Evolutionary conservation across 1,284 basidiomycete genomes (phyloP).

Genomic region (Apiotrichum siamense): DNA sequence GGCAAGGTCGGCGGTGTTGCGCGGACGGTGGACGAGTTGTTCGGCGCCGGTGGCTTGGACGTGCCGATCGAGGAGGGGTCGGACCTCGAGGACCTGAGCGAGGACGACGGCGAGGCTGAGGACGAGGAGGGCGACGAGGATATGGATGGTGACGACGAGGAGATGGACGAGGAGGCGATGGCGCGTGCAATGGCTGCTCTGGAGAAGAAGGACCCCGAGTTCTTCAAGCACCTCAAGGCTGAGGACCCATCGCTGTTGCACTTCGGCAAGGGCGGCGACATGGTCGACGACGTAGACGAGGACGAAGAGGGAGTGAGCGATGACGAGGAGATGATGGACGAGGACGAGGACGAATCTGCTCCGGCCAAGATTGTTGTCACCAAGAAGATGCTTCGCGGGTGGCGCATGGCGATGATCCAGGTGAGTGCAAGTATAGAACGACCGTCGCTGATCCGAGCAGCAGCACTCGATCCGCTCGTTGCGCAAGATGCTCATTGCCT

Average conservation of each 20-base stretch:
- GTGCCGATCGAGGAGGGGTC: slow-evolving; percentile 26
- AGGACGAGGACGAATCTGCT: slow-evolving; percentile 49
- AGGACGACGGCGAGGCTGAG: slow-evolving; percentile 47
- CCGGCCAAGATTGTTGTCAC: slow-evolving; percentile 56
- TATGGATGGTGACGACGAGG: slow-evolving; percentile 52
- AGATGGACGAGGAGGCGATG: slow-evolving; percentile 59
- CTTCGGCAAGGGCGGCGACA: slow-evolving; percentile 53
- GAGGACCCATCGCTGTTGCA: slow-evolving; percentile 85
- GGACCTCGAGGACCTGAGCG: slow-evolving; percentile 59
- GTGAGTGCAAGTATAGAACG: slow-evolving; percentile 46
- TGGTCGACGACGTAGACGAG: slow-evolving; percentile 41
- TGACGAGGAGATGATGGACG: slow-evolving; percentile 46
- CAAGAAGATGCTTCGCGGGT: slow-evolving; percentile 64
- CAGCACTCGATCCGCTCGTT: slow-evolving; percentile 80
- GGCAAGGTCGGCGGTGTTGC: slow-evolving; percentile 38
- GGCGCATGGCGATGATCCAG: slow-evolving; percentile 88
- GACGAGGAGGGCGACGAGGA: slow-evolving; percentile 35
- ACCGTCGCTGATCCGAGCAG: slow-evolving; percentile 46
- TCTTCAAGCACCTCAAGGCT: slow-evolving; percentile 95
- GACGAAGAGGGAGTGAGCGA: slow-evolving; percentile 46
- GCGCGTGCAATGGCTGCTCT: slow-evolving; percentile 74
- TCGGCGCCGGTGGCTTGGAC: slow-evolving; percentile 53
- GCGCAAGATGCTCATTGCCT: slow-evolving; percentile 77
- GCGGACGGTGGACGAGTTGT: slow-evolving; percentile 70
- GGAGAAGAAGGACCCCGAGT: slow-evolving; percentile 93